phyloP scores from a whole-genome alignment of 257 asterid species.

The Jaltomata sinuosa region DNA sequence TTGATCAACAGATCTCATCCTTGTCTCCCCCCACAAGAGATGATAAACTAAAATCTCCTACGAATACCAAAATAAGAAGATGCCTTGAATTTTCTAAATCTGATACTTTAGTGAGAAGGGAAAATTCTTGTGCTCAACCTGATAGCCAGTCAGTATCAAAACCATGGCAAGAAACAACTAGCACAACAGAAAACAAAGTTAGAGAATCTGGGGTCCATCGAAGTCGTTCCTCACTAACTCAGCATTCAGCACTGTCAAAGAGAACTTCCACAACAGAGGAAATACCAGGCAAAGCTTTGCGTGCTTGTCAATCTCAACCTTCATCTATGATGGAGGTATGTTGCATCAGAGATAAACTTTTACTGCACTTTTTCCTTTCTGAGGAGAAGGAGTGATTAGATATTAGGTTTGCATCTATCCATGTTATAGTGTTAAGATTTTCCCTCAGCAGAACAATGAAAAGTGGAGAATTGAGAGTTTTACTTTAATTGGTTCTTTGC shows the following conservation, averaged over 20 bases:
- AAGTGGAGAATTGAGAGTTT: neutral
- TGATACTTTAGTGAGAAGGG: slow-evolving; percentile 24
- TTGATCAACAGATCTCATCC: slow-evolving; percentile 51
- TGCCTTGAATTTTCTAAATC: slow-evolving; percentile 56
- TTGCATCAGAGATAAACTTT: neutral
- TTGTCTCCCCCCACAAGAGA: slow-evolving; percentile 36
- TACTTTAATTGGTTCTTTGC: slow-evolving; percentile 9
- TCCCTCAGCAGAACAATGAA: neutral
- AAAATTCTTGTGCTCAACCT: slow-evolving; percentile 22
- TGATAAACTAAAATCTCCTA: slow-evolving; percentile 32
- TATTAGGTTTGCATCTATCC: neutral
- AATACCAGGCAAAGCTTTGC: slow-evolving; percentile 51
- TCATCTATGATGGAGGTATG: slow-evolving; percentile 83
- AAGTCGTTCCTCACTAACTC: slow-evolving; percentile 69
- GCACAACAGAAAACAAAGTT: slow-evolving; percentile 39
- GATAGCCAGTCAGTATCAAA: slow-evolving; percentile 14
- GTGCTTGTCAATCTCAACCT: slow-evolving; percentile 87
- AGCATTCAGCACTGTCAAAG: slow-evolving; percentile 30
- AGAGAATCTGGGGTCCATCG: slow-evolving; percentile 52
- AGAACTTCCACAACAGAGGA: slow-evolving; percentile 50
- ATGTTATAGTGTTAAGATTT: neutral
- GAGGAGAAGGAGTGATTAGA: neutral
- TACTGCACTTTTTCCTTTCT: neutral
- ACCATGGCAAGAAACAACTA: slow-evolving; percentile 24
- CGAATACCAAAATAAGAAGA: slow-evolving; percentile 49